Evolutionary conservation across 805 yeast genomes (phyloP).

Genomic region (Clavispora fructus): DNA sequence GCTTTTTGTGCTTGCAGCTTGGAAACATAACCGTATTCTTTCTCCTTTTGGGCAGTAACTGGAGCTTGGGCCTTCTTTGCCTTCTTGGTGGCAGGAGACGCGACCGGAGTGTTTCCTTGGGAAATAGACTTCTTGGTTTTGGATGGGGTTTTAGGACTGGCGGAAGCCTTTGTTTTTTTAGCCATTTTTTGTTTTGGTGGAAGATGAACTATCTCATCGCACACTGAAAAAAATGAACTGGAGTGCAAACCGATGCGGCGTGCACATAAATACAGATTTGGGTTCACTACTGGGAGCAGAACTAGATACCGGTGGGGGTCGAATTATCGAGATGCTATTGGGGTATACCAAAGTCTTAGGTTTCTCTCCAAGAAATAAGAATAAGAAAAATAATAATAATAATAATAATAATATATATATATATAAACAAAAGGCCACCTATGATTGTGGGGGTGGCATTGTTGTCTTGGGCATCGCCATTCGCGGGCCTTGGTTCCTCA

Average conservation of each 20-base stretch:
- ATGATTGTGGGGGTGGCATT: slow-evolving; percentile 26
- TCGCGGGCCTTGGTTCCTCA: slow-evolving; percentile 15
- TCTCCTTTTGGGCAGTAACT: slow-evolving; percentile 6
- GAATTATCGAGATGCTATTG: too few species aligned
- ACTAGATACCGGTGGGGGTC: too few species aligned
- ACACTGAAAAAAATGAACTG: slow-evolving; percentile 7
- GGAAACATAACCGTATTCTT: slow-evolving; percentile 12
- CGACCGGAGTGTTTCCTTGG: slow-evolving; percentile 2
- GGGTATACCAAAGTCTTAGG: too few species aligned
- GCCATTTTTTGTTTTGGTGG: slow-evolving; percentile 8
- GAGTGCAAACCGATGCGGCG: neutral
- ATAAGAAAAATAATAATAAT: too few species aligned
- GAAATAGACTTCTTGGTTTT: slow-evolving; percentile 3
- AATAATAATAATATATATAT: too few species aligned
- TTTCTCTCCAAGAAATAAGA: too few species aligned
- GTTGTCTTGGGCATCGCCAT: slow-evolving; percentile 27
- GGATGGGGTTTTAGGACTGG: slow-evolving; percentile 15
- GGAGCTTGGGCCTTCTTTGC: neutral
- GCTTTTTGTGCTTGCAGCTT: slow-evolving; percentile 38
- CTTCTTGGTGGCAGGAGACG: slow-evolving; percentile 2
- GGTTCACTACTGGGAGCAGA: neutral
- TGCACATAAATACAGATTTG: neutral
- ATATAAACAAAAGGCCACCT: too few species aligned
- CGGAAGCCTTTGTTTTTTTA: slow-evolving; percentile 13
- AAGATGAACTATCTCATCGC: slow-evolving; percentile 11